These are phyloP conservation scores for Calonectria montana DNA, from an alignment of 2,329 filamentous ascomycete species.

Conservation along the genomic window DNA sequence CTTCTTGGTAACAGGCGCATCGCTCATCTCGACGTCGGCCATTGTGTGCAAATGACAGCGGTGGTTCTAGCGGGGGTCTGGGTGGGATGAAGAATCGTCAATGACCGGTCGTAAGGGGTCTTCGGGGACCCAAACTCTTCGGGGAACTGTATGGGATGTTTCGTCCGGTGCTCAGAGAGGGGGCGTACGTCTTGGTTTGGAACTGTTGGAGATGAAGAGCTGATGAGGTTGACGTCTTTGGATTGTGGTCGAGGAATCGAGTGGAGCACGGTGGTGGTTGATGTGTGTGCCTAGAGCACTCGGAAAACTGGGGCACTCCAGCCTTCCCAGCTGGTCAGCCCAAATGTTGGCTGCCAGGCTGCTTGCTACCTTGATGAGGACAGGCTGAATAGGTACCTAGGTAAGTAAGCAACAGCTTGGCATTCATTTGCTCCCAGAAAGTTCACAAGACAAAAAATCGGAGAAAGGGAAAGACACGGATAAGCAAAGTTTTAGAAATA, in stretches of 20 bases:
- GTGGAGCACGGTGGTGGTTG: conserved; percentile 21
- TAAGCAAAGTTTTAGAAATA: background rate
- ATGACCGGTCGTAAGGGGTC: background rate
- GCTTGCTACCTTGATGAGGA: background rate
- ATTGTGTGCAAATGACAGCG: conserved; percentile 59
- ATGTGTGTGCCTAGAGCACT: conserved; percentile 17
- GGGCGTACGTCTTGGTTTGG: background rate
- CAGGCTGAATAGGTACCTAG: background rate
- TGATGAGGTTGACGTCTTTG: conserved; percentile 2
- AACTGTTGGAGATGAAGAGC: background rate
- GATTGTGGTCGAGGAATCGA: conserved; percentile 17
- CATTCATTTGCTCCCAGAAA: background rate
- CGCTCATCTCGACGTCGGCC: conserved; percentile 98
- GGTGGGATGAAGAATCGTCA: background rate
- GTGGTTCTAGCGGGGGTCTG: conserved; percentile 14
- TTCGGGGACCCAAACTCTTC: background rate
- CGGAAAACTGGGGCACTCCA: conserved; percentile 15
- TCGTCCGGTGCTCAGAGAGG: background rate
- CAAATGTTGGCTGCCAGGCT: background rate
- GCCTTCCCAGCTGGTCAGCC: background rate
- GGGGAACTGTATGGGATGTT: background rate
- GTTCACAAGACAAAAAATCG: background rate
- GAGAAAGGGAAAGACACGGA: background rate
- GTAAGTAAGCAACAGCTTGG: background rate
- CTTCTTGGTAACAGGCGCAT: conserved; percentile 76